Evolutionary conservation across 345 rosid genomes (phyloP).

Genomic region (Aurinia saxatilis): DNA sequence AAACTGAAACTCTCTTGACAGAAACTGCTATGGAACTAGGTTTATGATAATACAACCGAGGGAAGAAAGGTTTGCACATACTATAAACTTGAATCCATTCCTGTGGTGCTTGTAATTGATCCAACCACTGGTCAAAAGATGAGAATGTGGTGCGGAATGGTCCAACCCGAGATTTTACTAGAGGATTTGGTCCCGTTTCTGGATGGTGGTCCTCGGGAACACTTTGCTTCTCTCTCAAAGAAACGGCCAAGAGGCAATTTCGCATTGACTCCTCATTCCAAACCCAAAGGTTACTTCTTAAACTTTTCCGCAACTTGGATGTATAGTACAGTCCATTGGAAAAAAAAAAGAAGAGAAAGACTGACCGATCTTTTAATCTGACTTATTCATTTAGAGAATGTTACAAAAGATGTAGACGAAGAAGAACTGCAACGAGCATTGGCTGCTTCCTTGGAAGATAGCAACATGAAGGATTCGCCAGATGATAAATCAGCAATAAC

Average conservation of each 20-base stretch:
- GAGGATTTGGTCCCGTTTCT: slow-evolving; percentile 89
- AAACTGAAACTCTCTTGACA: not conserved
- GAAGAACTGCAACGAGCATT: slow-evolving; percentile 59
- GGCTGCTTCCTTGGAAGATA: slow-evolving; percentile 57
- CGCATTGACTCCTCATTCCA: slow-evolving; percentile 50
- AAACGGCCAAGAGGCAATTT: slow-evolving; percentile 84
- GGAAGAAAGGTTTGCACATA: slow-evolving; percentile 92
- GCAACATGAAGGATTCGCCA: slow-evolving; percentile 27
- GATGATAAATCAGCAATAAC: slow-evolving; percentile 15
- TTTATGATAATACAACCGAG: slow-evolving; percentile 82
- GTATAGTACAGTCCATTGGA: not conserved
- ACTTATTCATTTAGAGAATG: slow-evolving; percentile 9
- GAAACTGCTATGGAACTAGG: slow-evolving; percentile 29
- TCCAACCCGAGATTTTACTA: slow-evolving; percentile 79
- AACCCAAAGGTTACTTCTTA: slow-evolving; percentile 42
- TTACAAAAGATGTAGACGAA: slow-evolving; percentile 42
- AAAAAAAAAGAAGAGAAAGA: not conserved
- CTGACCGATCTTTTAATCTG: slow-evolving; percentile 1
- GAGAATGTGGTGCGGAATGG: slow-evolving; percentile 89
- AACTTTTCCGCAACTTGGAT: not conserved
- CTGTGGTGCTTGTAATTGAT: slow-evolving; percentile 87
- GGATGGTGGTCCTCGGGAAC: slow-evolving; percentile 92
- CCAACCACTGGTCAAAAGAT: slow-evolving; percentile 96
- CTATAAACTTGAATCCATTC: slow-evolving; percentile 74
- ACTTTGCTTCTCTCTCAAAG: slow-evolving; percentile 61